These are phyloP conservation scores for Picea sitchensis DNA, from an alignment of 75 land plant genomes.

Conservation along the genomic window DNA sequence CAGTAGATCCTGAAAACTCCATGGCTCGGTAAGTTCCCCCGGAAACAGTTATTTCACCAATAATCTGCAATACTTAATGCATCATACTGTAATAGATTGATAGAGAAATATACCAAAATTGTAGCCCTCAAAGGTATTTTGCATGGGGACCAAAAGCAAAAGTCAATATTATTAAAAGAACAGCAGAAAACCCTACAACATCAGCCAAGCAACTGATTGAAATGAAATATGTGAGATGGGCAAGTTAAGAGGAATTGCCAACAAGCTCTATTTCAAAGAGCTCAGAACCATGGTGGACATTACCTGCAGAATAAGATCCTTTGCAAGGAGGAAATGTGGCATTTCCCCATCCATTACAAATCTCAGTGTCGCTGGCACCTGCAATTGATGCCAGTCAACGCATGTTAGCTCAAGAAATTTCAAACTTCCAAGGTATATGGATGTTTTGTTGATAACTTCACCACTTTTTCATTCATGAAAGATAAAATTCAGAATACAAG, in stretches of 20 bases:
- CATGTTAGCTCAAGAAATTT: too few species aligned
- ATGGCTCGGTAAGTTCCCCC: slow-evolving; percentile 95
- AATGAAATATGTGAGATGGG: background rate
- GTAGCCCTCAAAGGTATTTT: background rate
- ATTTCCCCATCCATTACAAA: slow-evolving; percentile 97
- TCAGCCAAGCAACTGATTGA: background rate
- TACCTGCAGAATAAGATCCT: slow-evolving; percentile 97
- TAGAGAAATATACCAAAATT: background rate
- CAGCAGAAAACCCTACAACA: slow-evolving; percentile 2
- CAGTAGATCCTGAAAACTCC: slow-evolving; percentile 90
- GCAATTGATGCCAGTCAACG: too few species aligned
- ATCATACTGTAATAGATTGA: background rate
- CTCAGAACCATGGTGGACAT: background rate
- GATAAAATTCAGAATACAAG: too few species aligned
- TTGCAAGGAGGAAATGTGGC: slow-evolving; percentile 88
- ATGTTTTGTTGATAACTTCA: too few species aligned
- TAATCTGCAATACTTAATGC: slow-evolving; percentile 50
- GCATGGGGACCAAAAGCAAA: background rate
- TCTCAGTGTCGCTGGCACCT: slow-evolving; percentile 94
- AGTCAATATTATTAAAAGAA: background rate
- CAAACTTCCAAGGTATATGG: too few species aligned
- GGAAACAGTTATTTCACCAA: slow-evolving; percentile 92
- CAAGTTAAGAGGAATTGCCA: background rate
- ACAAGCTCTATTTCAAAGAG: background rate
- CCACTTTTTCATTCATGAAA: too few species aligned